phyloP scores from a whole-genome alignment of 345 rosid genomes.

The Murraya paniculata region DNA sequence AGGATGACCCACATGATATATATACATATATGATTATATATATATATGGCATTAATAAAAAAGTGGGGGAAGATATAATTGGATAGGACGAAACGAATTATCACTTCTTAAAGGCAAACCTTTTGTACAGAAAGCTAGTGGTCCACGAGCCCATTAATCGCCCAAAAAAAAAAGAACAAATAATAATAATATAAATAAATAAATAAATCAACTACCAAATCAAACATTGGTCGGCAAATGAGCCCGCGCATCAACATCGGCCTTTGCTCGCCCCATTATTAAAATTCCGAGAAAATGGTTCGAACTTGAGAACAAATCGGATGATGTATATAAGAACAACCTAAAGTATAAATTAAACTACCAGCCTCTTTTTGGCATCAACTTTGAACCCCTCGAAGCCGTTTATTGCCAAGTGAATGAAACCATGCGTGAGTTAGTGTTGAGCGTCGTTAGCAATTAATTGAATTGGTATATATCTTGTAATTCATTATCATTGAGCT shows the following conservation, averaged over 20 bases:
- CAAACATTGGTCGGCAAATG: no score
- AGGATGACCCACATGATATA: no score
- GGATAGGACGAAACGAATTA: no score
- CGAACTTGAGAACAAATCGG: not conserved
- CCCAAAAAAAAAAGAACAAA: no score
- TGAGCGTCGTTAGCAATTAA: not conserved
- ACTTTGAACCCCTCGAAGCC: not conserved
- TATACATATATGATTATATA: no score
- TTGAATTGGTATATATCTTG: not conserved
- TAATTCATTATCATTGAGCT: no score
- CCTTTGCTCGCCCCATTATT: not conserved
- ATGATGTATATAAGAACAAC: not conserved
- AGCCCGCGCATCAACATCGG: conserved; percentile 5
- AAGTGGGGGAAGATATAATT: no score
- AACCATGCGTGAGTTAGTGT: not conserved
- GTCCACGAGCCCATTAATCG: not conserved
- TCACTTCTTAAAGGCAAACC: no score
- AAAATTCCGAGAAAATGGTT: not conserved
- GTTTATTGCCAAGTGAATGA: not conserved
- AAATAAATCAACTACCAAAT: not conserved
- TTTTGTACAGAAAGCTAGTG: not conserved
- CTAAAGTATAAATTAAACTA: not conserved
- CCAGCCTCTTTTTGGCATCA: not conserved
- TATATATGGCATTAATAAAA: no score
- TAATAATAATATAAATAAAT: no score